Evolutionary conservation across 106 monocot genomes (phyloP), one percentile per base, ranked within the genome.

Genomic region (Dendrobium officinale): DNA sequence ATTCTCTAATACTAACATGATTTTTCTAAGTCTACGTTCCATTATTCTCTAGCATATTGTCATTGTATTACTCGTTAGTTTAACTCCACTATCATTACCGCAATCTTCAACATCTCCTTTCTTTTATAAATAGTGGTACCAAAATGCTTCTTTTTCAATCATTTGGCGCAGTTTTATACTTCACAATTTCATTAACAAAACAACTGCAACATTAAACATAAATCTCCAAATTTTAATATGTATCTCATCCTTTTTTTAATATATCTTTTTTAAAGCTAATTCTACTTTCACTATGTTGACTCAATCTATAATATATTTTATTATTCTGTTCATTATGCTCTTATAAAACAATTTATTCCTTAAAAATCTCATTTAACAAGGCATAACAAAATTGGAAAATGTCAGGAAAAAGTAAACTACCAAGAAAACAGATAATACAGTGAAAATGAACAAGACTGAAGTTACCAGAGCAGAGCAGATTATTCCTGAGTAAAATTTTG

Each of bases 241-340:
- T 24, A 24, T 64, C 64, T 9, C 64, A 22, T 22, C 64, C 24
- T 24, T 64, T 24, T 5, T 64, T 24, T 5, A 0, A 17, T 18
- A 5, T 26, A 9, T 64, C n/a, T 64, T 64, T 24, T 64, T 64
- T 5, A 8, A 26, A 15, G 24, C 64, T 64, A 64, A 51, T 51
- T 51, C 64, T 24, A 18, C 61, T 24, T 37, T 61, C 64, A 64
- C 10, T 48, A 64, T 22, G 2, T 64, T 64, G 24, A 64, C 64
- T 64, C 64, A 64, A 64, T 24, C 64, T 64, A 64, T 51, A 51
- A 64, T 64, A 51, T 64, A 24, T 64, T 26, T 64, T 64, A 64
- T 18, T 58, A 18, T 58, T 58, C 4, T 58, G 18, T 58, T 19
- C 19, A 58, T 64, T 24, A 64, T 22, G n/a, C 64, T 24, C 64